Percentiles rank a stretch among this genome's conserved stretches.
These are phyloP conservation scores for Amanita subjunquillea DNA, from an alignment of 768 basidiomycete species.

Conservation along the genomic window DNA sequence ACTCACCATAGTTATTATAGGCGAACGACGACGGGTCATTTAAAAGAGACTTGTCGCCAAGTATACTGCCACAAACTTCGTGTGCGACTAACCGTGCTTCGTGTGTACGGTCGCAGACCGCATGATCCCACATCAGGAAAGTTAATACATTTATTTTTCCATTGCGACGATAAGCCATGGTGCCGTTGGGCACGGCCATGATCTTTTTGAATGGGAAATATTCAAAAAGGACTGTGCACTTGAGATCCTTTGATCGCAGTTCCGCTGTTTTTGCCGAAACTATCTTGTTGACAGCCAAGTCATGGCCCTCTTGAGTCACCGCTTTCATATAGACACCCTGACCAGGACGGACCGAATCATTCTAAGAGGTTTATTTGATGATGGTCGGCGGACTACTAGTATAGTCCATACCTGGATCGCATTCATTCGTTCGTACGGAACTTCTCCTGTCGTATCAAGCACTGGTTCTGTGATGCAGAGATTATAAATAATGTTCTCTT, in stretches of 20 bases:
- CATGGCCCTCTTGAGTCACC: slow-evolving; percentile 19
- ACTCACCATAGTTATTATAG: slow-evolving; percentile 38
- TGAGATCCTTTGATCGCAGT: not conserved
- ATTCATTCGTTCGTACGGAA: slow-evolving; percentile 40
- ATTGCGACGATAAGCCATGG: slow-evolving; percentile 31
- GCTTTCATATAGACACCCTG: slow-evolving; percentile 33
- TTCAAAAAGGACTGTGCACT: slow-evolving; percentile 25
- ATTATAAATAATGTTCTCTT: not conserved
- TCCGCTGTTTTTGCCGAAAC: slow-evolving; percentile 20
- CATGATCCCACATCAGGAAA: slow-evolving; percentile 22
- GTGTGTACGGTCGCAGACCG: slow-evolving; percentile 16
- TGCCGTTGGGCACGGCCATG: slow-evolving; percentile 19
- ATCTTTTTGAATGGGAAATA: slow-evolving; percentile 30
- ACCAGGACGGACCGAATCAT: slow-evolving; percentile 24
- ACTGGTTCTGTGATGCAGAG: slow-evolving; percentile 23
- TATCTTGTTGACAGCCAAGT: slow-evolving; percentile 15
- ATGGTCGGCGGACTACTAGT: not conserved
- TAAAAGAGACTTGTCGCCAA: slow-evolving; percentile 18
- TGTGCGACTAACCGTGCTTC: slow-evolving; percentile 19
- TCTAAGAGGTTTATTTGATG: slow-evolving; percentile 16
- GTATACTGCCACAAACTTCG: slow-evolving; percentile 21
- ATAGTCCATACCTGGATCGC: slow-evolving; percentile 19
- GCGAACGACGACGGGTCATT: slow-evolving; percentile 19
- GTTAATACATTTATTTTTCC: slow-evolving; percentile 23
- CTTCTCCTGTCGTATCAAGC: slow-evolving; percentile 28